A percentile compares a stretch with the other conserved stretches of the same genome.
Conservation (phyloP, 2,329 filamentous ascomycete genomes). For the Aspergillus sp. region DNA sequence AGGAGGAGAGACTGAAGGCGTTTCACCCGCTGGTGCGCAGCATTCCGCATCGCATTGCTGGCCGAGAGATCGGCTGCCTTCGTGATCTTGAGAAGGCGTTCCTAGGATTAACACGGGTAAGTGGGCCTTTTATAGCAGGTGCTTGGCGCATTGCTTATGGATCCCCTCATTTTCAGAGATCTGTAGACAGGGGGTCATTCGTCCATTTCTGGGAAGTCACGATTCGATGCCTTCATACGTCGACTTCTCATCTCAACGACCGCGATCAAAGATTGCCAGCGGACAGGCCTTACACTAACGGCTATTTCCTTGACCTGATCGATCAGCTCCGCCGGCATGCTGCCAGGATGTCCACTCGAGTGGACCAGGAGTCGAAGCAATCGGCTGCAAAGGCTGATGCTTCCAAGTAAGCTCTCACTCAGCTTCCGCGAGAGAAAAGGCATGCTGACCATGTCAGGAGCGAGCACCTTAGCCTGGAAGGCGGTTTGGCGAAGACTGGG, state of each 20-base stretch:
- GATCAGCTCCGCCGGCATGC: constrained; percentile 90
- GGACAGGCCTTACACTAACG: constrained; percentile 88
- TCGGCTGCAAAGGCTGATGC: constrained; percentile 43
- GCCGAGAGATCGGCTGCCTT: constrained; percentile 80
- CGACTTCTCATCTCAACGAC: constrained; percentile 75
- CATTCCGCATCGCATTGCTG: constrained; percentile 67
- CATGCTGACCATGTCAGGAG: constrained; percentile 29
- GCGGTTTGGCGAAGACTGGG: constrained; percentile 72
- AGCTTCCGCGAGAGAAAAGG: constrained; percentile 39
- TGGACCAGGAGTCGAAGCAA: constrained; percentile 38
- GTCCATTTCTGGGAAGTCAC: constrained; percentile 84
- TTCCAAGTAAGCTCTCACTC: constrained; percentile 23
- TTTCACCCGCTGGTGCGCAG: constrained; percentile 73
- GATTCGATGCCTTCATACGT: constrained; percentile 81
- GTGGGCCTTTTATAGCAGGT: constrained; percentile 53
- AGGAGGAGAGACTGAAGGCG: constrained; percentile 61
- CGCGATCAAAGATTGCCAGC: constrained; percentile 73
- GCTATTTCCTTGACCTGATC: constrained; percentile 93
- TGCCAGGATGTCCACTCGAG: constrained; percentile 62
- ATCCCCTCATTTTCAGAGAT: constrained; percentile 60
- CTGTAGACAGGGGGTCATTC: constrained; percentile 63
- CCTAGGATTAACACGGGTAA: constrained; percentile 86
- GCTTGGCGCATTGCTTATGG: constrained; percentile 61
- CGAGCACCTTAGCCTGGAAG: constrained; percentile 68
- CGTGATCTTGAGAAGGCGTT: constrained; percentile 91